Base-by-base conservation (phyloP, 345 rosid genomes). In the Heritiera fomes region DNA sequence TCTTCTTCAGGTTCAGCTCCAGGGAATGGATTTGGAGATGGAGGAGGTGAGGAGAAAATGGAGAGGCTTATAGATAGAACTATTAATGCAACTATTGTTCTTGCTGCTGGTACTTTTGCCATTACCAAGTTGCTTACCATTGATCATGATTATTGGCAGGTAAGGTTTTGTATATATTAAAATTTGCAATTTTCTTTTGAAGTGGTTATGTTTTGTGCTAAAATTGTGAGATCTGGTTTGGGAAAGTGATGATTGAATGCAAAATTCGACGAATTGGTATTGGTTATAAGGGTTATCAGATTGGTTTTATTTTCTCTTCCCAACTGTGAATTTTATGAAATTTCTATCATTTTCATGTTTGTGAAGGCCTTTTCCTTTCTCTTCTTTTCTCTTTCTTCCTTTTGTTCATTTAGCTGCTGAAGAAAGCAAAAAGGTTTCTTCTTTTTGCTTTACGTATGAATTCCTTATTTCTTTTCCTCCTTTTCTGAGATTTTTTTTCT, bases 61-160 rank as follows among this genome's bases (percentile, higher is more conserved):
- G 90, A 86, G 83, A 93, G 77, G 87, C 74, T 88, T 72, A 77
- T 90, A 4, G 95, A 92, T 88, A 83, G 97, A 84, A 85, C 76
- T 62, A 88, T 94, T 17, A 96, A 94, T 79, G 99, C 95, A 18
- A 79, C 86, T 63, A 86, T 96, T 59, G 99, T 90, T 82, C 80
- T 96, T 68, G 94, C 91, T 77, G 94, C 94, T 63, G 94, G 98
- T 84, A 81, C 91, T 86, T 94, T 65, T 81, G 98, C 94, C 77
- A 81, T 94, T 41, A 86, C 97, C 83, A 96, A 89, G 87, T 82
- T 96, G 90, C 92, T 96, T 71, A 94, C 98, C 49, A 92, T 96
- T 59, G 97, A 96, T 81, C 92, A 85, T 28, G 91, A 94, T 83
- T 94, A 89, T 77, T 96, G 99, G 99, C 99, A 94, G 11, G 99